Evolutionary conservation across 164 flowering plant genomes (phyloP).

Genomic region (Annona squamosa): DNA sequence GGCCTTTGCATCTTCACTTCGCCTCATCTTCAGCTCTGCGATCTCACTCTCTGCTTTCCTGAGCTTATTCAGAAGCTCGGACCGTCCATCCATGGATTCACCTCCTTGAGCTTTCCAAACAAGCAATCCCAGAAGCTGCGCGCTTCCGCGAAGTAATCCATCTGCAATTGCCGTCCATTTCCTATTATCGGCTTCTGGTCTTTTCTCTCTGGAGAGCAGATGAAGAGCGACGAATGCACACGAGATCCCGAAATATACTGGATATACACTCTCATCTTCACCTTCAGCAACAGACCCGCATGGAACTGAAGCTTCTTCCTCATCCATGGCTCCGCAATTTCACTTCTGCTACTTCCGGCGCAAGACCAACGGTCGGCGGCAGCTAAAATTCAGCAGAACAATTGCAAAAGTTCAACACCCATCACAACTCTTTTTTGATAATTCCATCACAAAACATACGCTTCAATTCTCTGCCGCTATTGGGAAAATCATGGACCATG

Average conservation of each 20-base stretch:
- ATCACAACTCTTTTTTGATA: background rate
- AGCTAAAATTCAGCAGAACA: slow-evolving; percentile 1
- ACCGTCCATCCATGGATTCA: slow-evolving; percentile 18
- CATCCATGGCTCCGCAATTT: slow-evolving; percentile 40
- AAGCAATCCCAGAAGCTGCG: slow-evolving; percentile 66
- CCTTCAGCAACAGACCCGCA: slow-evolving; percentile 26
- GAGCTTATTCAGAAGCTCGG: slow-evolving; percentile 44
- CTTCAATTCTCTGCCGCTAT: background rate
- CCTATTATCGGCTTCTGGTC: slow-evolving; percentile 25
- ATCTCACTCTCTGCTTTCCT: slow-evolving; percentile 50
- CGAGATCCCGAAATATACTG: slow-evolving; percentile 77
- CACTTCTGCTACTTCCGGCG: slow-evolving; percentile 4
- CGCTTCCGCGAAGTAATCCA: slow-evolving; percentile 65
- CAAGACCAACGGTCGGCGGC: background rate
- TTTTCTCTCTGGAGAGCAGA: slow-evolving; percentile 24
- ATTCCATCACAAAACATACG: background rate
- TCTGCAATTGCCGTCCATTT: slow-evolving; percentile 38
- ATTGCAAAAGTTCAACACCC: background rate
- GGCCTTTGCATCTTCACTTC: slow-evolving; percentile 86
- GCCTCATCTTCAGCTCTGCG: slow-evolving; percentile 49
- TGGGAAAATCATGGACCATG: background rate
- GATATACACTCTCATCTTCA: slow-evolving; percentile 40
- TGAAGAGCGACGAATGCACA: slow-evolving; percentile 70
- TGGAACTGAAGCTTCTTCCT: slow-evolving; percentile 28
- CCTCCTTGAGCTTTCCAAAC: slow-evolving; percentile 59